Conservation (phyloP, 805 yeast genomes). For the Yarrowia sp. region DNA sequence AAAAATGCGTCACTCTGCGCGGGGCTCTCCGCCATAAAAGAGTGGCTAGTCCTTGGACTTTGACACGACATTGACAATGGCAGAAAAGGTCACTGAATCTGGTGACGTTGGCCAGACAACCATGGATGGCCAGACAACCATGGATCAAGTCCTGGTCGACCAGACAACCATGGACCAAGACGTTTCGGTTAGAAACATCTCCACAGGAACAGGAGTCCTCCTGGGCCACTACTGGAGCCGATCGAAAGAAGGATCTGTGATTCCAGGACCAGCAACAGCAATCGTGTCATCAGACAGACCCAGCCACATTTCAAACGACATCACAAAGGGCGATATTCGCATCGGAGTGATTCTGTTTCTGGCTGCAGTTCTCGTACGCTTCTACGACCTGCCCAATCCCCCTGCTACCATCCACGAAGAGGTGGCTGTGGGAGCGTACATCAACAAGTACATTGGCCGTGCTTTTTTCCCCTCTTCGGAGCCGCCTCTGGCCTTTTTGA, state of each 20-base stretch:
- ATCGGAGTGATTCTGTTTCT: background rate
- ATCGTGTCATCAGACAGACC: slow-evolving; percentile 4
- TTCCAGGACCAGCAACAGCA: slow-evolving; percentile 1
- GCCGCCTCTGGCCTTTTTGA: slow-evolving; percentile 51
- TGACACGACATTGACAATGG: background rate
- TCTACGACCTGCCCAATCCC: slow-evolving; percentile 27
- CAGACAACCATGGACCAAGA: no score
- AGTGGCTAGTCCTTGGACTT: background rate
- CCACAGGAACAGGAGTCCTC: slow-evolving; percentile 12
- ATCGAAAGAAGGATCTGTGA: background rate
- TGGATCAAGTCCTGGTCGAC: no score
- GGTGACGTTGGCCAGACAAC: no score
- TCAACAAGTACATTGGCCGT: slow-evolving; percentile 45
- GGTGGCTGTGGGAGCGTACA: slow-evolving; percentile 27
- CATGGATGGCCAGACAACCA: no score
- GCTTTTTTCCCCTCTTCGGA: slow-evolving; percentile 53
- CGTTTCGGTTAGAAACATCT: background rate
- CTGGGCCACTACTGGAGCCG: slow-evolving; percentile 23
- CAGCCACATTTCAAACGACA: background rate
- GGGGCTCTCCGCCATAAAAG: slow-evolving; percentile 9
- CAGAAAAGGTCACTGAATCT: no score
- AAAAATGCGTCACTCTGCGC: background rate
- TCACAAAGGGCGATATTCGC: background rate
- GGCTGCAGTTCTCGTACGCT: slow-evolving; percentile 21
- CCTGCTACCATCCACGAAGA: slow-evolving; percentile 29